phyloP scores from a whole-genome alignment of 768 basidiomycete species.

The Holtermanniella nyarrowii region DNA sequence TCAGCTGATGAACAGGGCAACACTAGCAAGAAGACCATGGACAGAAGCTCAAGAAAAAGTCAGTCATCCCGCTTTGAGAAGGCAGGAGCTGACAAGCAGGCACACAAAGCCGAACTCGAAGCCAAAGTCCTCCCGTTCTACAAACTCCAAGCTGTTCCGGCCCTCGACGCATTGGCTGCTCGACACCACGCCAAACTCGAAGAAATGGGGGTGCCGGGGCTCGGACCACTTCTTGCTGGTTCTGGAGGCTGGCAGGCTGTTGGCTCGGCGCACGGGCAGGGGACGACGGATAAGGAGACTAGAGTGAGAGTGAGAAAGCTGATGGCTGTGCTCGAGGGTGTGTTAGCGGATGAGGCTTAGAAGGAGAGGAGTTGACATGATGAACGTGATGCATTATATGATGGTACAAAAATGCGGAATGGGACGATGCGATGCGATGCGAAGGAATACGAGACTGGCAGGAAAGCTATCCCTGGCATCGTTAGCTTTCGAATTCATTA shows the following conservation, averaged over 20 bases:
- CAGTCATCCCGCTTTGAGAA: slow-evolving; percentile 1
- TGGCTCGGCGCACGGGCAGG: slow-evolving; percentile 1
- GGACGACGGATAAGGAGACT: slow-evolving; percentile 8
- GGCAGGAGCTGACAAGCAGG: slow-evolving; percentile 4
- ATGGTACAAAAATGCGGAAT: background rate
- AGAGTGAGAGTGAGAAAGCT: slow-evolving; percentile 21
- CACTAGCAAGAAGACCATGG: slow-evolving; percentile 17
- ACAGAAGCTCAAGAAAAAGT: slow-evolving; percentile 19
- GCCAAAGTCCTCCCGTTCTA: slow-evolving; percentile 13
- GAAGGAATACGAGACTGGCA: too few relatives aligned
- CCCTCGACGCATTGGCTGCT: slow-evolving; percentile 19
- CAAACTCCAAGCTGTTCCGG: slow-evolving; percentile 14
- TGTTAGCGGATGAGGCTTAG: slow-evolving; percentile 14
- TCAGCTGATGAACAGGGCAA: slow-evolving; percentile 11
- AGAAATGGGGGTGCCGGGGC: slow-evolving; percentile 28
- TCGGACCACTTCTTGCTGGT: slow-evolving; percentile 3
- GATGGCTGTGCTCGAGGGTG: slow-evolving; percentile 28
- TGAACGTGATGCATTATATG: background rate
- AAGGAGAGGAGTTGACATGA: background rate
- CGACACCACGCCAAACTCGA: slow-evolving; percentile 17
- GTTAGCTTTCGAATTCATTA: slow-evolving; percentile 1
- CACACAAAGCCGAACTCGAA: slow-evolving; percentile 14
- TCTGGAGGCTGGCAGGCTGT: background rate
- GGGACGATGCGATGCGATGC: background rate
- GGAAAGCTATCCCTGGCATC: too few relatives aligned